Evolutionary conservation across 2,329 filamentous ascomycete species (phyloP), one percentile per base, ranked within the genome.

Genomic region (Chaetomium strumarium): DNA sequence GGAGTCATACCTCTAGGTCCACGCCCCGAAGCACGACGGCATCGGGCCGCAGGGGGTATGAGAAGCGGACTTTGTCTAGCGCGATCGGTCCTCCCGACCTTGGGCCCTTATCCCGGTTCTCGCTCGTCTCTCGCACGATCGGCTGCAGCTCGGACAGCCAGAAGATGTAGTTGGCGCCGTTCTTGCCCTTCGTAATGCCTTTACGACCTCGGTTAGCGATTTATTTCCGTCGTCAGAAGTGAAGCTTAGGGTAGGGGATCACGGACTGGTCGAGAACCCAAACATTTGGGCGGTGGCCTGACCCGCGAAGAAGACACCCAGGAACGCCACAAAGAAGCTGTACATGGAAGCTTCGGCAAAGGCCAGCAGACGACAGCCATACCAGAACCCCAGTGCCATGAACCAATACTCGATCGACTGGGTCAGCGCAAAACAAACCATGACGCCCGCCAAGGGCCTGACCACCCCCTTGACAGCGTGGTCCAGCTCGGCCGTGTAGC

Each of bases 41-140:
- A 49, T 71, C 60, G 20, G 71, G 68, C 20, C 74, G 65, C 48
- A 72, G 61, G 2, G 84, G 82, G 57, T 88, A 88, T 2, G 80
- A 74, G 63, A 88, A 88, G 17, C 54, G 64, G 58, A 61, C 46
- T 29, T 51, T 47, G n/a, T 54, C 53, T n/a, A 59, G 36, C 30
- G 17, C 48, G 20, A 59, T 49, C 1, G 57, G 58, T 2, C 52
- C 57, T 2, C 57, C 57, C 2, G 55, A 57, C 14, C 64, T 65
- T 1, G 73, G 73, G 0, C 65, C 67, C 1, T 64, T 66, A 30
- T 68, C 60, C 10, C 59, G 58, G 60, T 76, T 76, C 31, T 70
- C 62, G 1, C 64, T 59, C 0, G 69, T 77, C 53, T 74, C 72
- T 19, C 64, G 65, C 24, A 75, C 72, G 3, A 60, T 70, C 0